Conservation (phyloP, 1,284 basidiomycete genomes). For the Naganishia albida region DNA sequence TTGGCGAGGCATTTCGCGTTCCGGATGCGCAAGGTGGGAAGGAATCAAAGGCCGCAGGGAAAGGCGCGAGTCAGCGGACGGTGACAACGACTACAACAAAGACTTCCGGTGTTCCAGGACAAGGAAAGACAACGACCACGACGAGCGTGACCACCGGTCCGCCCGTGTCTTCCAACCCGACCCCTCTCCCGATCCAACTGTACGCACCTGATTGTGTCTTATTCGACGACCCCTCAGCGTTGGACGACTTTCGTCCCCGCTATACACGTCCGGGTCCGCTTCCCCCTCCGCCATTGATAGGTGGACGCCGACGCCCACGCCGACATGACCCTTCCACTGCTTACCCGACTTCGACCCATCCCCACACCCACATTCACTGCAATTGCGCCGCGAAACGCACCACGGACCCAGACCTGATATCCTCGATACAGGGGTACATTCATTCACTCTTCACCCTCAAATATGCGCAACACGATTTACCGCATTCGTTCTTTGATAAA, state of each 20-base stretch:
- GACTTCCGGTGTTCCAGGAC: conserved; percentile 11
- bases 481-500: conserved; percentile 33
- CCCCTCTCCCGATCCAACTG: conserved; percentile 18
- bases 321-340: conserved; percentile 9
- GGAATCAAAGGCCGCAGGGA: conserved; percentile 6
- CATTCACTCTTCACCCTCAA: conserved; percentile 27
- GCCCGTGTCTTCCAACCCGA: background rate
- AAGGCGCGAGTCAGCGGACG: conserved; percentile 1
- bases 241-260: conserved; percentile 24
- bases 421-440: conserved; percentile 23
- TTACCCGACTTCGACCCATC: background rate
- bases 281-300: conserved; percentile 6
- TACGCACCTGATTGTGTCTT: conserved; percentile 23
- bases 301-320: conserved; percentile 7
- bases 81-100: conserved; percentile 20
- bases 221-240: conserved; percentile 21
- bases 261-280: conserved; percentile 16
- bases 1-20: conserved; percentile 20
- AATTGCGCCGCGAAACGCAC: conserved; percentile 24
- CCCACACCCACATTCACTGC: conserved; percentile 20
- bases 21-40: background rate
- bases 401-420: conserved; percentile 18
- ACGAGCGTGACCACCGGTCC: conserved; percentile 21
- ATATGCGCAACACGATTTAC: conserved; percentile 32
- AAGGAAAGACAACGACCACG: conserved; percentile 20